These are phyloP conservation scores for Metschnikowia lunata DNA, from an alignment of 805 yeast genomes.

Conservation along the genomic window DNA sequence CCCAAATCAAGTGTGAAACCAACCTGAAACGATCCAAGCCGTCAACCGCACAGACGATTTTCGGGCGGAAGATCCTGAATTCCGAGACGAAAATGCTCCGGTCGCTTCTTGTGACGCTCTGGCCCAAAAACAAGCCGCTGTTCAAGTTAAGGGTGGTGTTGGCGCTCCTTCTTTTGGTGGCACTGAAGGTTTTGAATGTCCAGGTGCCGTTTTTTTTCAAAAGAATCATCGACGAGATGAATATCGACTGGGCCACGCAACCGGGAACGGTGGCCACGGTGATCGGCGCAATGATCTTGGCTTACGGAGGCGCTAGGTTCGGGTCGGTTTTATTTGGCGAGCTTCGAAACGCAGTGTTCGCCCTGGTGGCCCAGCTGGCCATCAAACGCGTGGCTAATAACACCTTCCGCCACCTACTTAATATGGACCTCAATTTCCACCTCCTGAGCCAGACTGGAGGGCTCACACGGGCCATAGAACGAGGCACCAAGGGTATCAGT, in stretches of 20 bases:
- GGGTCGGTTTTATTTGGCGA: conserved; percentile 95
- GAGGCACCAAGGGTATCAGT: conserved; percentile 96
- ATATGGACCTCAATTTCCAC: conserved; percentile 86
- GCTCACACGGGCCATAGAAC: conserved; percentile 88
- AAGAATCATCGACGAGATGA: conserved; percentile 85
- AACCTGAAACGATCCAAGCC: neutral
- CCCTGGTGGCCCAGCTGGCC: conserved; percentile 91
- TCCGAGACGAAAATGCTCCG: conserved; percentile 55
- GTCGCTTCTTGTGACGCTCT: conserved; percentile 63
- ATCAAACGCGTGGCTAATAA: conserved; percentile 84
- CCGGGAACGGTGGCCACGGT: conserved; percentile 63
- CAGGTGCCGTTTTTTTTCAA: conserved; percentile 95
- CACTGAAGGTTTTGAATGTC: conserved; percentile 82
- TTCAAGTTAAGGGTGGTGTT: conserved; percentile 69
- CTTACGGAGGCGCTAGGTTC: conserved; percentile 91
- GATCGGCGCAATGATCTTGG: conserved; percentile 63
- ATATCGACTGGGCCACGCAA: conserved; percentile 71
- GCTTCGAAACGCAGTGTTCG: conserved; percentile 90
- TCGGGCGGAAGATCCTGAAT: conserved; percentile 21
- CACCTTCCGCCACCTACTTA: conserved; percentile 79
- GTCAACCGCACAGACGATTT: neutral
- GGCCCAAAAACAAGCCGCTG: conserved; percentile 72
- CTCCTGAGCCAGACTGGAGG: conserved; percentile 93
- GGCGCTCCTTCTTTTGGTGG: conserved; percentile 69
- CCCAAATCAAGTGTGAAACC: neutral